A percentile compares a stretch with the other conserved stretches of the same genome.
Evolutionary conservation across 306 rosid species (phyloP).

Genomic region (Malus fusca): DNA sequence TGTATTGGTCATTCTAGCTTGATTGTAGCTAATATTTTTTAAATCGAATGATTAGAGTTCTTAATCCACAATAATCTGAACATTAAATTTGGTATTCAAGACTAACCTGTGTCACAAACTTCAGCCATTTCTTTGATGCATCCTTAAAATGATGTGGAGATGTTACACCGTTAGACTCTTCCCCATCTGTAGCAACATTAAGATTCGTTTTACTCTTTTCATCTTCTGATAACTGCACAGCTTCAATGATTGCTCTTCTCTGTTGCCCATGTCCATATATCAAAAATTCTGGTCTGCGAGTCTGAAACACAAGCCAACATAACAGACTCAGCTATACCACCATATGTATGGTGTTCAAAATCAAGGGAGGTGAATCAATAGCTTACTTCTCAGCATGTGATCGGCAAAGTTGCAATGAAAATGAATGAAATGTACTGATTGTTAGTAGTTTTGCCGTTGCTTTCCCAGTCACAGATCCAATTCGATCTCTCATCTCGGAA

Average conservation of each 20-base stretch:
- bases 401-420: slow-evolving; percentile 92
- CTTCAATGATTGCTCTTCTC: slow-evolving; percentile 83
- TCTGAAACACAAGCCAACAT: slow-evolving; percentile 33
- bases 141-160: slow-evolving; percentile 67
- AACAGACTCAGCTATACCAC: not conserved
- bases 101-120: slow-evolving; percentile 76
- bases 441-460: slow-evolving; percentile 66
- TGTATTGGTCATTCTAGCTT: not conserved
- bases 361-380: not conserved
- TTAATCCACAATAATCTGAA: not conserved
- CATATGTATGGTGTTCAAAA: not conserved
- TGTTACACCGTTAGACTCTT: slow-evolving; percentile 28
- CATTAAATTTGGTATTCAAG: not conserved
- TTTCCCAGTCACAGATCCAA: slow-evolving; percentile 79
- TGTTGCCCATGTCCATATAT: slow-evolving; percentile 93
- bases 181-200: slow-evolving; percentile 30
- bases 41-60: not conserved
- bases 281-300: slow-evolving; percentile 72
- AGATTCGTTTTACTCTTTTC: slow-evolving; percentile 32
- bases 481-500: slow-evolving; percentile 93
- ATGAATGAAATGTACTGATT: slow-evolving; percentile 95
- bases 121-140: slow-evolving; percentile 86
- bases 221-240: slow-evolving; percentile 56
- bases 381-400: slow-evolving; percentile 79
- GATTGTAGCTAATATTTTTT: not conserved